A percentile compares a stretch with the other conserved stretches of the same genome.
phyloP scores from a whole-genome alignment of 2,329 filamentous ascomycete species.

The Colletotrichum magnum region DNA sequence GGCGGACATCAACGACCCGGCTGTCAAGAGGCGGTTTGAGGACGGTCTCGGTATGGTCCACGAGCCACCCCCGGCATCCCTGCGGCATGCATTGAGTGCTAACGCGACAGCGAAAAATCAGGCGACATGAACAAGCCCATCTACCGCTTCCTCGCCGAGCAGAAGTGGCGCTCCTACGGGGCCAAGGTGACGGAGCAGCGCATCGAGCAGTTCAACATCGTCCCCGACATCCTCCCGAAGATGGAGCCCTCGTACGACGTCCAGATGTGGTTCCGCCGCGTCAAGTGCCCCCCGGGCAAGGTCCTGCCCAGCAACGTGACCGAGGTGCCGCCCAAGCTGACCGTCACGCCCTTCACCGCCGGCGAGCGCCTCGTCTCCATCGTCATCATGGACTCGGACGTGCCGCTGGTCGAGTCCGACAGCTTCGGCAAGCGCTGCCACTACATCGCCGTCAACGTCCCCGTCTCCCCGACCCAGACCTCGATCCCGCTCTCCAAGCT shows the following conservation, averaged over 20 bases:
- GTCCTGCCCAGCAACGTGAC: conserved; percentile 82
- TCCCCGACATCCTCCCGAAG: conserved; percentile 88
- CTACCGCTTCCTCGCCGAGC: conserved; percentile 89
- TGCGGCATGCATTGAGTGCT: conserved; percentile 17
- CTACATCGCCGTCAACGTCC: conserved; percentile 81
- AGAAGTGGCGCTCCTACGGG: conserved; percentile 89
- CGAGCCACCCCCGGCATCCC: conserved; percentile 1
- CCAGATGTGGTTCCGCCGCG: conserved; percentile 82
- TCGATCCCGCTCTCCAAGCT: conserved; percentile 77
- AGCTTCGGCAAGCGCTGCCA: conserved; percentile 87
- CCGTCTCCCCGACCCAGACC: conserved; percentile 65
- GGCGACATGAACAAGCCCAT: conserved; percentile 97
- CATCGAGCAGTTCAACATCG: conserved; percentile 86
- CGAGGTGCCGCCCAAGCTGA: conserved; percentile 80
- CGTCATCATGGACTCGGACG: conserved; percentile 90
- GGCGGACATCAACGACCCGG: conserved; percentile 94
- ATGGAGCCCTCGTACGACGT: conserved; percentile 86
- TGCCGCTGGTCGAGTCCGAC: conserved; percentile 83
- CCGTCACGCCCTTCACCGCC: conserved; percentile 86
- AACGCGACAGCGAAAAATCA: conserved; percentile 52
- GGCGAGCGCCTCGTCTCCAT: conserved; percentile 88
- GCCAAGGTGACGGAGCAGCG: conserved; percentile 86
- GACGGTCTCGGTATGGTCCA: conserved; percentile 82
- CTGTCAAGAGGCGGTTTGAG: conserved; percentile 94
- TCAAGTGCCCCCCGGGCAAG: conserved; percentile 80